phyloP scores from a whole-genome alignment of 768 basidiomycete genomes.

The Trametes punicea region DNA sequence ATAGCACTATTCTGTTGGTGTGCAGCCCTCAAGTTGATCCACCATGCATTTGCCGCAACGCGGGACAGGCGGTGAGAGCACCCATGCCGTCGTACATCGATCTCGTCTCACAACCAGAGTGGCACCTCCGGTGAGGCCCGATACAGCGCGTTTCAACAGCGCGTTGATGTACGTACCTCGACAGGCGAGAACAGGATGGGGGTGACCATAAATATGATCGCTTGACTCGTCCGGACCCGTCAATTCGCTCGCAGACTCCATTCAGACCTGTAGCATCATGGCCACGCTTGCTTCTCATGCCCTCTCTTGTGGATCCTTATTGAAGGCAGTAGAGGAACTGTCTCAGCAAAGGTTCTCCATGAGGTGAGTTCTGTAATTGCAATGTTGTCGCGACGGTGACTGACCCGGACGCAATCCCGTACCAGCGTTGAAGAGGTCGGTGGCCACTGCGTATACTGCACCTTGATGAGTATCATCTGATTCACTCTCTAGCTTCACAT shows the following conservation, averaged over 20 bases:
- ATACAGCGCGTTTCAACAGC: background rate
- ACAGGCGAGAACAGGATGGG: too few species aligned
- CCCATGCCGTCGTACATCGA: too few species aligned
- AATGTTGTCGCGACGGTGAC: background rate
- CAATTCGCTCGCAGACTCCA: too few species aligned
- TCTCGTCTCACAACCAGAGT: too few species aligned
- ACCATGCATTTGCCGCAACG: too few species aligned
- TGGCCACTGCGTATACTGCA: background rate
- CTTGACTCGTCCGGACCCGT: too few species aligned
- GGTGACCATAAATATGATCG: too few species aligned
- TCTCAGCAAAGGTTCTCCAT: background rate
- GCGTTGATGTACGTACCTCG: background rate
- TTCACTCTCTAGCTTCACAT: background rate
- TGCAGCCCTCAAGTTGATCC: too few species aligned
- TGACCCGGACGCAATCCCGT: background rate
- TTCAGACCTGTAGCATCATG: background rate
- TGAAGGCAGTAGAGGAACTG: background rate
- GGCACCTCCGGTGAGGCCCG: too few species aligned
- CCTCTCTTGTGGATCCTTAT: background rate
- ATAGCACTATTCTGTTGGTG: too few species aligned
- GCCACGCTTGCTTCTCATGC: background rate
- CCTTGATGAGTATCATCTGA: background rate
- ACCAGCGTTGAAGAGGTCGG: conserved; percentile 7
- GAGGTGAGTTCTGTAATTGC: background rate
- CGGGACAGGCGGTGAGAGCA: too few species aligned